Percentiles rank a stretch among this genome's conserved stretches.
These are phyloP conservation scores for Elongisporangium undulatum DNA, from an alignment of 352 stramenopile genomes.

Conservation along the genomic window DNA sequence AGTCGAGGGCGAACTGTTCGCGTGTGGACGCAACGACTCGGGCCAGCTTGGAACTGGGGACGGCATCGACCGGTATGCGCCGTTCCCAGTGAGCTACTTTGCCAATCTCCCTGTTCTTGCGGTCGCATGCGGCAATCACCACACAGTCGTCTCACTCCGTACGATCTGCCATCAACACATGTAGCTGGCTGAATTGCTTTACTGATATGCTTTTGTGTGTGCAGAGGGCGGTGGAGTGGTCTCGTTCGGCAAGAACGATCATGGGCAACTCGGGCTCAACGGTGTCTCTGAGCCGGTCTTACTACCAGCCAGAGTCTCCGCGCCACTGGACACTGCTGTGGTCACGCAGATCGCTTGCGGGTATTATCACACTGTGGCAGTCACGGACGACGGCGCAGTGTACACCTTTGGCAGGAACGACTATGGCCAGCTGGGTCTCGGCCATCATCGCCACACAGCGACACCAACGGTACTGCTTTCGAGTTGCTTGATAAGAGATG, in stretches of 20 bases:
- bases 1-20: slow-evolving; percentile 71
- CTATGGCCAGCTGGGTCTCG: slow-evolving; percentile 91
- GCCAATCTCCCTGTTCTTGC: slow-evolving; percentile 40
- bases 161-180: slow-evolving; percentile 9
- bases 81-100: slow-evolving; percentile 51
- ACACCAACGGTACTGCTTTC: slow-evolving; percentile 38
- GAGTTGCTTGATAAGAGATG: background rate
- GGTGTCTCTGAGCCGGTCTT: slow-evolving; percentile 36
- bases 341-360: slow-evolving; percentile 83
- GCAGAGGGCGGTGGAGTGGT: slow-evolving; percentile 57
- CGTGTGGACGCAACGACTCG: slow-evolving; percentile 92
- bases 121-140: slow-evolving; percentile 88
- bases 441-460: slow-evolving; percentile 68
- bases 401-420: slow-evolving; percentile 92
- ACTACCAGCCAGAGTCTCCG: slow-evolving; percentile 37
- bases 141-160: slow-evolving; percentile 74
- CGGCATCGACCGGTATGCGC: slow-evolving; percentile 60
- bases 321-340: slow-evolving; percentile 53
- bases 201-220: slow-evolving; percentile 1
- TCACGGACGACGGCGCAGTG: slow-evolving; percentile 62
- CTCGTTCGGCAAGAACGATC: slow-evolving; percentile 91
- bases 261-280: slow-evolving; percentile 86
- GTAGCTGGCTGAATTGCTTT: slow-evolving; percentile 1
- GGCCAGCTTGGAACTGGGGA: slow-evolving; percentile 84
- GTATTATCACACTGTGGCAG: slow-evolving; percentile 89